Percentiles rank a stretch among this genome's conserved stretches.
These are phyloP conservation scores for Coemansia nantahalensis DNA, from an alignment of 192 early-diverging fungal genomes.

Conservation along the genomic window DNA sequence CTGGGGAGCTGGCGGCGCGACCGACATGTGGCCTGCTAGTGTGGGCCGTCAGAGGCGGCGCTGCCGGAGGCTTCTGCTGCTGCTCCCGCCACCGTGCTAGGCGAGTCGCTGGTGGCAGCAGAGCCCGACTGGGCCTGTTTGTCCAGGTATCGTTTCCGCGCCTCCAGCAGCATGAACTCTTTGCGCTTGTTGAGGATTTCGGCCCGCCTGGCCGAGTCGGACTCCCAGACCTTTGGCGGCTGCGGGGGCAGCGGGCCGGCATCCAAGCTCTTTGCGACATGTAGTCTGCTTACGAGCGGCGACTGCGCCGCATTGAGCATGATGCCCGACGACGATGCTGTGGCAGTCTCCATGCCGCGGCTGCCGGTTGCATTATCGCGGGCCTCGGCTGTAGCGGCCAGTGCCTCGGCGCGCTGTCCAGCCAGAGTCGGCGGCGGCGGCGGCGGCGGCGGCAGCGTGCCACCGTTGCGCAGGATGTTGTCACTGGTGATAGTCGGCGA, in stretches of 20 bases:
- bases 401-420: slow-evolving; percentile 19
- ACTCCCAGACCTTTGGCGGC: slow-evolving; percentile 46
- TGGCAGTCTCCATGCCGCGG: not conserved
- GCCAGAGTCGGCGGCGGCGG: slow-evolving; percentile 23
- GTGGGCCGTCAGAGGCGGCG: no score
- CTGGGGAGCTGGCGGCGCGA: no score
- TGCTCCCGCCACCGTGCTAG: no score
- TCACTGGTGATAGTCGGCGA: slow-evolving; percentile 79
- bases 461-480: slow-evolving; percentile 68
- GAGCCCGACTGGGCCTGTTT: slow-evolving; percentile 7
- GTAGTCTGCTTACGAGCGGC: slow-evolving; percentile 36
- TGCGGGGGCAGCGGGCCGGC: slow-evolving; percentile 16
- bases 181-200: slow-evolving; percentile 39
- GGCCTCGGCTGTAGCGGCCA: not conserved
- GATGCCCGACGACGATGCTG: slow-evolving; percentile 20
- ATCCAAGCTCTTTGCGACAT: slow-evolving; percentile 20
- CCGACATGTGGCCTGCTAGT: no score
- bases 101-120: not conserved
- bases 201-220: slow-evolving; percentile 31
- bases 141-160: slow-evolving; percentile 43
- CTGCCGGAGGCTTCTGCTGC: no score
- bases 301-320: slow-evolving; percentile 35
- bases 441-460: slow-evolving; percentile 4
- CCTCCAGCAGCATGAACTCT: slow-evolving; percentile 51
- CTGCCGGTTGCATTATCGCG: not conserved